phyloP scores from a whole-genome alignment of 805 yeast genomes.

The Saccharomycopsis capsularis region DNA sequence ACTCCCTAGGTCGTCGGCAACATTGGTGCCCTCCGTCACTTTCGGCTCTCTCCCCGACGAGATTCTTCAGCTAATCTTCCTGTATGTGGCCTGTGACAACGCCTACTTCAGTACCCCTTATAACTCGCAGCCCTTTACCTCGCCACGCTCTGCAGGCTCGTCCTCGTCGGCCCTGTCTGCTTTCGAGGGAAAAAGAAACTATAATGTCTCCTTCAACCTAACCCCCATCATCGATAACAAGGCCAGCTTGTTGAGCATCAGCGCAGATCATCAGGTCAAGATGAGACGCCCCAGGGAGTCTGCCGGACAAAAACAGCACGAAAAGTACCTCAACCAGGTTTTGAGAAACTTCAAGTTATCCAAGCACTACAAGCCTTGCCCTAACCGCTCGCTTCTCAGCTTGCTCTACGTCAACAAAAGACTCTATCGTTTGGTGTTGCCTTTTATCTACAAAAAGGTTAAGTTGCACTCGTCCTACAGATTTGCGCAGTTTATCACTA shows the following conservation, averaged over 20 bases:
- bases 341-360: constrained; percentile 17
- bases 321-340: constrained; percentile 15
- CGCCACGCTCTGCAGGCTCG: background rate
- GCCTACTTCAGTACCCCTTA: constrained; percentile 6
- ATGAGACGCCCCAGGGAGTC: constrained; percentile 2
- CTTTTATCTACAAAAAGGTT: constrained; percentile 48
- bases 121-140: background rate
- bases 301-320: background rate
- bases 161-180: background rate
- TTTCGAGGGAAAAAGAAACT: background rate
- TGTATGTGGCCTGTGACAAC: constrained; percentile 10
- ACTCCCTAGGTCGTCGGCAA: background rate
- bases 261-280: background rate
- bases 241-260: background rate
- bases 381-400: constrained; percentile 33
- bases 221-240: constrained; percentile 2
- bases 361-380: constrained; percentile 8
- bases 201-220: constrained; percentile 5
- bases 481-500: constrained; percentile 71
- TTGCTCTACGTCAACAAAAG: constrained; percentile 45
- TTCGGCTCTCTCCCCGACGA: constrained; percentile 17
- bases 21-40: background rate
- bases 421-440: constrained; percentile 46
- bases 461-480: constrained; percentile 64
- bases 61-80: constrained; percentile 12